These are phyloP conservation scores for Syzygium syzygioides DNA, from an alignment of 441 rosid genomes.

Conservation along the genomic window DNA sequence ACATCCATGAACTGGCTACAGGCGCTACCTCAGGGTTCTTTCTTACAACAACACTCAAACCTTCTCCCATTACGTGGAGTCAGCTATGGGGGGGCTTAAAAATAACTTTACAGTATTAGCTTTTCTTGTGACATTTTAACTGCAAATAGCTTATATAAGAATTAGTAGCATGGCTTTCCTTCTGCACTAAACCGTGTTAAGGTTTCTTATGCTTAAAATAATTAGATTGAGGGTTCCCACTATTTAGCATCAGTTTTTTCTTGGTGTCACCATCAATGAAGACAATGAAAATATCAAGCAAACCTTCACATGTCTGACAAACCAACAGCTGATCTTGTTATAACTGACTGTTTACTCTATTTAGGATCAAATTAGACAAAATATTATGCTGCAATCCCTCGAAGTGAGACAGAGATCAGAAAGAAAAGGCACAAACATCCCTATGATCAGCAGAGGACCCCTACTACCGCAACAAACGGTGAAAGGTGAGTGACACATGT, in stretches of 20 bases:
- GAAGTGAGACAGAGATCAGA: not conserved
- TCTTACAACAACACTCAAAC: not conserved
- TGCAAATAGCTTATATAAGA: not conserved
- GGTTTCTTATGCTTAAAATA: not conserved
- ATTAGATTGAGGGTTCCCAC: not conserved
- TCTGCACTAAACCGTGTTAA: not conserved
- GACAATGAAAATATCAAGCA: not conserved
- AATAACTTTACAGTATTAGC: not conserved
- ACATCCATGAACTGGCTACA: not conserved
- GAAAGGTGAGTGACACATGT: not conserved
- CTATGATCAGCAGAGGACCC: not conserved
- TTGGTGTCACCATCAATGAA: not conserved
- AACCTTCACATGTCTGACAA: not conserved
- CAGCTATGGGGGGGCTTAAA: not conserved
- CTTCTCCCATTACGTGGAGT: not conserved
- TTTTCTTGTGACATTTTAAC: not conserved
- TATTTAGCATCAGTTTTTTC: not conserved
- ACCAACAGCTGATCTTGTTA: not conserved
- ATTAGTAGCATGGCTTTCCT: not conserved
- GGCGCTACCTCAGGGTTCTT: not conserved
- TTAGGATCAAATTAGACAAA: not conserved
- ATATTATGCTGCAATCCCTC: not conserved
- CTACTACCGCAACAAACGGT: not conserved
- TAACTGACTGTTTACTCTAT: not conserved
- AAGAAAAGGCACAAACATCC: not conserved